Base-by-base conservation (phyloP, 352 stramenopile species). In the Phytophthora palmivora region DNA sequence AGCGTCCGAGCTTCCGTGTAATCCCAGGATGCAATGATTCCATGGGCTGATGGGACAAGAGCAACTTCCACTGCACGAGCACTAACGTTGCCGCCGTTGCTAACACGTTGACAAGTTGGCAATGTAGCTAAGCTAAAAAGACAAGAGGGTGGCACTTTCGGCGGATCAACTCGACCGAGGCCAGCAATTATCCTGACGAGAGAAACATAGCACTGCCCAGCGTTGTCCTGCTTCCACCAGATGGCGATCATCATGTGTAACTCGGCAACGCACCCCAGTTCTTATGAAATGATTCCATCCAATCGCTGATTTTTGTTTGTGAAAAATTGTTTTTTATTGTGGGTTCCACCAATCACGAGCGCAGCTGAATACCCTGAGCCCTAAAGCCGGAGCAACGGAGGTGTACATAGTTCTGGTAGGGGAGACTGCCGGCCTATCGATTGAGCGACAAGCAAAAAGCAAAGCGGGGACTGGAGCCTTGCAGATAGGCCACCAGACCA, bases 401-500 rank as follows among this genome's bases (percentile, higher is more conserved):
- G 21, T 16, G 54, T 38, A 37, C 47, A 67, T 52, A 60, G 41
- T 54, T 30, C 46, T 14, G 46, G 44, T 61, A 67, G 26, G 52
- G 62, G 54, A 49, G 55, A 12, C 39, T 34, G 22, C 24, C 36
- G 39, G 42, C 38, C 43, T 47, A 41, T 24, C 60, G 59, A 67
- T 66, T 42, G 38, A 67, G 30, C 67, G 50, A 58, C 43, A 30
- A 65, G 33, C 48, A 30, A 33, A 37, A 54, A 65, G 34, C 51
- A 66, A 70, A 72, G 58, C 58, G 37, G 32, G 56, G 57, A 22
- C 42, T 47, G 18, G 19, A 48, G 37, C 24, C 15, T 41, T 44
- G 63, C 53, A 74, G 42, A 70, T 67, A 67, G 60, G 53, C 15
- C 32, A 28, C 26, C 50, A 72, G 44, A 70, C 43, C 57, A 32